Evolutionary conservation across 768 basidiomycete genomes (phyloP).

Genomic region (Tephrocybe sp.): DNA sequence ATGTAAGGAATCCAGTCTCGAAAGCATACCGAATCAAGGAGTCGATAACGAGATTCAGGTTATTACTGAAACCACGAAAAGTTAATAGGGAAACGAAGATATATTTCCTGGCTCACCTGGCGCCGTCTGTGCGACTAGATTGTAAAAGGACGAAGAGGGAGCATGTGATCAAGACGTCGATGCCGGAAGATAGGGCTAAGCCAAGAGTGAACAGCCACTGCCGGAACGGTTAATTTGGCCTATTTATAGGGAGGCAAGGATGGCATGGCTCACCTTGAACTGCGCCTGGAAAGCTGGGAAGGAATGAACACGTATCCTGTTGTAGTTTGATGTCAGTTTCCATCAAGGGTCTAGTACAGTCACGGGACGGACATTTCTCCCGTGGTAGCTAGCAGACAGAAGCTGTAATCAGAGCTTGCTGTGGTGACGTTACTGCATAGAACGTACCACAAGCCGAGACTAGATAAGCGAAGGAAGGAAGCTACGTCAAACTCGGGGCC

Average conservation of each 20-base stretch:
- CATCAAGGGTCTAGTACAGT: background rate
- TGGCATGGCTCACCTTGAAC: conserved; percentile 11
- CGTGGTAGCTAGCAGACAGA: conserved; percentile 19
- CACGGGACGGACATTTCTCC: conserved; percentile 21
- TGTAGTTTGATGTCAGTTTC: background rate
- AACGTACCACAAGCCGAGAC: conserved; percentile 21
- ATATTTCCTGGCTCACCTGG: conserved; percentile 24
- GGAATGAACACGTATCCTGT: conserved; percentile 21
- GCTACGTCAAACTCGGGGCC: background rate
- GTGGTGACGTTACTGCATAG: no score
- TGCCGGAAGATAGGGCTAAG: conserved; percentile 38
- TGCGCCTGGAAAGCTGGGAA: conserved; percentile 18
- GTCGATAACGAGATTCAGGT: conserved; percentile 11
- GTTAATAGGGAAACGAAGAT: background rate
- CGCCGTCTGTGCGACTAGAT: conserved; percentile 27
- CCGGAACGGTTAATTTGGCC: background rate
- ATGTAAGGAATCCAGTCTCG: conserved; percentile 41
- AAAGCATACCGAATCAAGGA: conserved; percentile 30
- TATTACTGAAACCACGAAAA: background rate
- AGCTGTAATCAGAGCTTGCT: background rate
- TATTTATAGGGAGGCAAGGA: no score
- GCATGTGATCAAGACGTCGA: conserved; percentile 38
- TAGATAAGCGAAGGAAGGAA: background rate
- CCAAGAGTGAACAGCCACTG: conserved; percentile 48
- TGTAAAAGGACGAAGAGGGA: conserved; percentile 35